These are phyloP conservation scores for Prunus armeniaca DNA, from an alignment of 306 rosid species.

Conservation along the genomic window DNA sequence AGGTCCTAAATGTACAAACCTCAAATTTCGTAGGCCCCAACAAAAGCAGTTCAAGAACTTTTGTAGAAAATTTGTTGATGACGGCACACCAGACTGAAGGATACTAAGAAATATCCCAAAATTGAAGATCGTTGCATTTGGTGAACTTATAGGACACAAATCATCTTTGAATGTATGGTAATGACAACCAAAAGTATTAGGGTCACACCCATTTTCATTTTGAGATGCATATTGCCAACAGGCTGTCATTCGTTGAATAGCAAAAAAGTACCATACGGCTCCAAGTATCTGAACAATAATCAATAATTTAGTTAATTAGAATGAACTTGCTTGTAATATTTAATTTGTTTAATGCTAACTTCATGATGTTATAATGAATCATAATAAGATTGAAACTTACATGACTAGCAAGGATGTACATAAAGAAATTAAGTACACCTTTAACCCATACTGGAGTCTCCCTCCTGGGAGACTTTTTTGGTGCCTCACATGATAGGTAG, in stretches of 20 bases:
- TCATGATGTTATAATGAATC: too few relatives aligned
- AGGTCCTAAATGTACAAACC: too few relatives aligned
- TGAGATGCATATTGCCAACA: conserved; percentile 15
- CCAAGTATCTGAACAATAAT: conserved; percentile 2
- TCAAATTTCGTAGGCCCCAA: conserved; percentile 37
- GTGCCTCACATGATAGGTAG: conserved; percentile 1
- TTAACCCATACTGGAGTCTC: conserved; percentile 8
- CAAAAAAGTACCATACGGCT: conserved; percentile 28
- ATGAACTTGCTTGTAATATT: too few relatives aligned
- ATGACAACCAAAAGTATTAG: background rate
- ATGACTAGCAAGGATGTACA: conserved; percentile 27
- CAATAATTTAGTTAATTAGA: background rate
- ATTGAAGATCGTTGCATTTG: background rate
- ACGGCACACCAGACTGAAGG: conserved; percentile 16
- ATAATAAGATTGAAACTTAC: background rate
- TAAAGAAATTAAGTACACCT: conserved; percentile 25
- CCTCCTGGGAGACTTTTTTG: background rate
- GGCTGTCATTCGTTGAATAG: conserved; percentile 11
- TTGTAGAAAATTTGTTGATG: conserved; percentile 14
- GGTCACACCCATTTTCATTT: background rate
- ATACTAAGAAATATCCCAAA: conserved; percentile 28
- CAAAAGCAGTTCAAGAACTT: conserved; percentile 22
- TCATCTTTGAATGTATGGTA: background rate
- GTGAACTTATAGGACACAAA: background rate
- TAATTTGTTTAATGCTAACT: too few relatives aligned